phyloP scores from a whole-genome alignment of 139 green algal genomes.

The Haematococcus sp. region DNA sequence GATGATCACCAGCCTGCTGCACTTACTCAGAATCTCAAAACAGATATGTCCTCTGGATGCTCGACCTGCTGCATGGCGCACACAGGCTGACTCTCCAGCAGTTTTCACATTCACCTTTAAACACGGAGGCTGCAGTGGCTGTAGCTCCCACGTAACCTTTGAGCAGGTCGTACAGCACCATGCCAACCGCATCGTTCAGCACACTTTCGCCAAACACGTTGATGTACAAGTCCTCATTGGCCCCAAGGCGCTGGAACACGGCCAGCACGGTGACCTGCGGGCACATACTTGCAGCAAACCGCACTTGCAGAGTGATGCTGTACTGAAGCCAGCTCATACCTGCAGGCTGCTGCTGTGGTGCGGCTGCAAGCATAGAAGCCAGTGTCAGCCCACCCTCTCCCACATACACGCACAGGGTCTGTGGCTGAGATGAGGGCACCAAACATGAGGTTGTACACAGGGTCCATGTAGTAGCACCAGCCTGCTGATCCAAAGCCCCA shows the following conservation, averaged over 20 bases:
- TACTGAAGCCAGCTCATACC: too few relatives aligned
- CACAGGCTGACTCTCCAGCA: too few relatives aligned
- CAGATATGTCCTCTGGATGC: too few relatives aligned
- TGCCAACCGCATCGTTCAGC: conserved; percentile 75
- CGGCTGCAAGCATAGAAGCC: not conserved
- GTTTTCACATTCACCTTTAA: conserved; percentile 50
- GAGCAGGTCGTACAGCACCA: conserved; percentile 55
- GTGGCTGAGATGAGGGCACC: conserved; percentile 58
- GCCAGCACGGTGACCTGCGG: conserved; percentile 58
- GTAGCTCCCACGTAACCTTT: conserved; percentile 16
- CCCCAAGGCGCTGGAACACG: conserved; percentile 51
- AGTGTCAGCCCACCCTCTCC: not conserved
- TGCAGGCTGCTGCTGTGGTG: too few relatives aligned
- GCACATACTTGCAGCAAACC: not conserved
- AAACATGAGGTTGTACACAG: conserved; percentile 47
- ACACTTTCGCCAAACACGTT: conserved; percentile 85
- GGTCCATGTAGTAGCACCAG: conserved; percentile 34
- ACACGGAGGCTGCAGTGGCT: conserved; percentile 45
- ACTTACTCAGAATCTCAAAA: too few relatives aligned
- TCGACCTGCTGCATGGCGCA: too few relatives aligned
- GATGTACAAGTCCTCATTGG: conserved; percentile 69
- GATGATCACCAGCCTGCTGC: too few relatives aligned
- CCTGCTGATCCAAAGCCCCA: conserved; percentile 36
- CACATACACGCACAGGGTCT: conserved; percentile 38
- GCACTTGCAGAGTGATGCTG: too few relatives aligned